Evolutionary conservation across 768 basidiomycete species (phyloP).

Genomic region (Pleurotus salmoneostramineus): DNA sequence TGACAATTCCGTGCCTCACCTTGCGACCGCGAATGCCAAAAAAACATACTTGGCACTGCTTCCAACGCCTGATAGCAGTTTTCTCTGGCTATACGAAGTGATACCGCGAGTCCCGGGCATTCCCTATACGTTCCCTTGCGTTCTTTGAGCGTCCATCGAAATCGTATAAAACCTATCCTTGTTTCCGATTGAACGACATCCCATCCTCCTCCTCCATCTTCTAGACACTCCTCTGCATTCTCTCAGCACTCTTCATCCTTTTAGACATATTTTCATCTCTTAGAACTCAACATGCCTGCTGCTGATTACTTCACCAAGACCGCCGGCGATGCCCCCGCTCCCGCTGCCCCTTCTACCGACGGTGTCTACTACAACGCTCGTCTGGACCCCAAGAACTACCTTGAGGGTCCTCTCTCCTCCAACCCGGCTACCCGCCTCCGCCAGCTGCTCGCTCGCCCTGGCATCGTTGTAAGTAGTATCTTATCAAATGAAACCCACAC

Average conservation of each 20-base stretch:
- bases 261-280: not conserved
- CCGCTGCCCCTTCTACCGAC: slow-evolving; percentile 1
- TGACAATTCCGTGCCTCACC: not conserved
- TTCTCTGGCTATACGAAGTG: not conserved
- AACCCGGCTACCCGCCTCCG: slow-evolving; percentile 72
- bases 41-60: not conserved
- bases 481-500: not conserved
- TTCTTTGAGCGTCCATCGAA: not conserved
- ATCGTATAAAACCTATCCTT: not conserved
- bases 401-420: slow-evolving; percentile 63
- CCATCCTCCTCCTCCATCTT: not conserved
- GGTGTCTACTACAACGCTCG: slow-evolving; percentile 61
- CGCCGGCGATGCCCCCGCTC: not conserved
- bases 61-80: not conserved
- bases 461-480: slow-evolving; percentile 60
- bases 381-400: slow-evolving; percentile 63
- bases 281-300: slow-evolving; percentile 4
- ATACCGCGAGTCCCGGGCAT: not conserved
- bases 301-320: slow-evolving; percentile 6
- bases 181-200: not conserved
- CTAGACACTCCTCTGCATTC: slow-evolving; percentile 1
- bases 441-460: slow-evolving; percentile 65
- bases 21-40: not conserved
- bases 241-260: not conserved
- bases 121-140: not conserved